Conservation (phyloP, 495 filamentous ascomycete species). For the Tuber brumale region DNA sequence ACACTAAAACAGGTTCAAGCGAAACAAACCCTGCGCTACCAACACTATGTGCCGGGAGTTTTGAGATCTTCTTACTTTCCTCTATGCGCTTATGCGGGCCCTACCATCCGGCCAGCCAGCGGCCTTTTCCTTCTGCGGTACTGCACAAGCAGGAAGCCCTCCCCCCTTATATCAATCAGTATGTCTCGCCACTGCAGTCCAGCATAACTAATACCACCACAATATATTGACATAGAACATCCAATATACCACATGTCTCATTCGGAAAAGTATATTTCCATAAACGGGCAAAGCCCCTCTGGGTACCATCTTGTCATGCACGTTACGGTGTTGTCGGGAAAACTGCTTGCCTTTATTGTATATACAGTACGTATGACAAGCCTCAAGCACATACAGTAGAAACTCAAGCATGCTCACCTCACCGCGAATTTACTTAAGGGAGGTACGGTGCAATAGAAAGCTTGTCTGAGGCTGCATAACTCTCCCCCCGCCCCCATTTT, state of each 20-base stretch:
- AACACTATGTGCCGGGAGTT: not conserved
- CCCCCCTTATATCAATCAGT: not conserved
- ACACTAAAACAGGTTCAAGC: not conserved
- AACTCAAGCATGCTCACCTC: not conserved
- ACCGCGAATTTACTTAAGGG: not conserved
- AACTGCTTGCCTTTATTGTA: not conserved
- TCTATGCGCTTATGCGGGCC: not conserved
- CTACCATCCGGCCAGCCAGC: not conserved
- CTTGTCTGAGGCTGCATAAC: not conserved
- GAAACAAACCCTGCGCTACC: not conserved
- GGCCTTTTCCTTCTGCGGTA: not conserved
- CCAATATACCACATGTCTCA: not conserved
- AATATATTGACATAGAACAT: not conserved
- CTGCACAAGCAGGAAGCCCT: not conserved
- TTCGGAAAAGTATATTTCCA: not conserved
- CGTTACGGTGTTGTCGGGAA: not conserved
- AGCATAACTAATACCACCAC: not conserved
- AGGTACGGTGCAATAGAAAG: not conserved
- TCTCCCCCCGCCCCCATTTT: too few species aligned
- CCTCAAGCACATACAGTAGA: too few species aligned
- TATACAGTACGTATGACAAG: not conserved
- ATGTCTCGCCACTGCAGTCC: not conserved
- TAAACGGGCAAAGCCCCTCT: not conserved
- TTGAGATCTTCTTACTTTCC: not conserved
- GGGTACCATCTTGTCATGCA: not conserved